Percentiles rank a stretch among this genome's conserved stretches.
Conservation (phyloP, 2,329 filamentous ascomycete genomes). For the Thelonectria rubi region DNA sequence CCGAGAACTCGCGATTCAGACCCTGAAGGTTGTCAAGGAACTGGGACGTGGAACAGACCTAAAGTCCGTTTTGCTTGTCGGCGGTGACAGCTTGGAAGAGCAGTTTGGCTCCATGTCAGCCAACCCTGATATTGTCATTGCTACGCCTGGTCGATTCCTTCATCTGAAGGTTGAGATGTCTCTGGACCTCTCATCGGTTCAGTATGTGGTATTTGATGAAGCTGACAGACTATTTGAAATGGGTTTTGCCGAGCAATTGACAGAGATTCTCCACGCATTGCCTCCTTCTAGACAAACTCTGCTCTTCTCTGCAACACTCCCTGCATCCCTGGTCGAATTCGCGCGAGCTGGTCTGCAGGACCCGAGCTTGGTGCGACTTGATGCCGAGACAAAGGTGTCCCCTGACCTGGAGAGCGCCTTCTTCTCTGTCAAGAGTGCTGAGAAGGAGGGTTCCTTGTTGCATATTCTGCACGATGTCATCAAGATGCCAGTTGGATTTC, state of each 20-base stretch:
- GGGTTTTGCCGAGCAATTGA: slow-evolving; percentile 94
- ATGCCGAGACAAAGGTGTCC: slow-evolving; percentile 95
- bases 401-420: slow-evolving; percentile 96
- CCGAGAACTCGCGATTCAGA: slow-evolving; percentile 93
- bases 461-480: slow-evolving; percentile 92
- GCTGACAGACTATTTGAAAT: slow-evolving; percentile 98
- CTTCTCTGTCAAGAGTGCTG: slow-evolving; percentile 89
- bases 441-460: slow-evolving; percentile 92
- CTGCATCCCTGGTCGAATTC: slow-evolving; percentile 94
- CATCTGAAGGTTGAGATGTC: slow-evolving; percentile 98
- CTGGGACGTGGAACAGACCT: slow-evolving; percentile 90
- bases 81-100: slow-evolving; percentile 94
- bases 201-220: slow-evolving; percentile 97
- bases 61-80: slow-evolving; percentile 88
- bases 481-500: slow-evolving; percentile 80
- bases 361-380: slow-evolving; percentile 86
- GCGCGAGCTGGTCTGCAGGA: slow-evolving; percentile 93
- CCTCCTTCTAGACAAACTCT: slow-evolving; percentile 87
- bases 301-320: slow-evolving; percentile 93
- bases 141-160: slow-evolving; percentile 93
- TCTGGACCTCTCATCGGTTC: slow-evolving; percentile 87
- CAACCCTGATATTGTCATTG: slow-evolving; percentile 97
- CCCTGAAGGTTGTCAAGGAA: slow-evolving; percentile 95
- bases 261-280: slow-evolving; percentile 90
- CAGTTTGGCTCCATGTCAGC: slow-evolving; percentile 92